A percentile compares a stretch with the other conserved stretches of the same genome.
These are phyloP conservation scores for Saccharomyces hybrid DNA, from an alignment of 1,139 yeast species.

Conservation along the genomic window DNA sequence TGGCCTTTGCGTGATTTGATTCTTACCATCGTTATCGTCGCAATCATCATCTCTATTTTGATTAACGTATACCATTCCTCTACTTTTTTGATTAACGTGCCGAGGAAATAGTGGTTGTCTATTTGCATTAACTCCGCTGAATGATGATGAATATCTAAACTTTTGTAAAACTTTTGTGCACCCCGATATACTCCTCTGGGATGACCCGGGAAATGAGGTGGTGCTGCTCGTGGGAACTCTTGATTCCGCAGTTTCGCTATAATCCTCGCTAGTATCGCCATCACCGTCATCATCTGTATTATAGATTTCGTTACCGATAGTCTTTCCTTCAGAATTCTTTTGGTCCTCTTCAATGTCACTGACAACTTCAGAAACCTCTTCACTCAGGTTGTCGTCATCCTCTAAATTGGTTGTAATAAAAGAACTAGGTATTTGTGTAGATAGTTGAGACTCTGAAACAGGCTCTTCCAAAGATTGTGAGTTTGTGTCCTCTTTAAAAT, in stretches of 20 bases:
- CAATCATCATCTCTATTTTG: background rate
- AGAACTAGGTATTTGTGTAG: slow-evolving; percentile 32
- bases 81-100: slow-evolving; percentile 5
- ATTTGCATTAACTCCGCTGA: background rate
- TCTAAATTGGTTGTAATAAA: slow-evolving; percentile 30
- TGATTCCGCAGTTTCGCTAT: background rate
- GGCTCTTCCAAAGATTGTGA: slow-evolving; percentile 5
- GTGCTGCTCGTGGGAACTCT: background rate
- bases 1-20: background rate
- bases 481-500: slow-evolving; percentile 19
- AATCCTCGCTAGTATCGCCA: background rate
- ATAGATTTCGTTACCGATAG: background rate
- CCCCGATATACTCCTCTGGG: slow-evolving; percentile 3
- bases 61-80: slow-evolving; percentile 10
- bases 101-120: slow-evolving; percentile 2
- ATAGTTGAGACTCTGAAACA: slow-evolving; percentile 18
- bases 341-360: slow-evolving; percentile 24
- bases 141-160: slow-evolving; percentile 11
- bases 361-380: background rate
- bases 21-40: background rate
- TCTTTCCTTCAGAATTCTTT: background rate
- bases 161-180: slow-evolving; percentile 7
- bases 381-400: slow-evolving; percentile 3
- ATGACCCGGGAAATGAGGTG: slow-evolving; percentile 1
- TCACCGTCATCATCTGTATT: slow-evolving; percentile 1